These are phyloP conservation scores for Fagus sylvatica DNA, from an alignment of 306 rosid species.

Conservation along the genomic window DNA sequence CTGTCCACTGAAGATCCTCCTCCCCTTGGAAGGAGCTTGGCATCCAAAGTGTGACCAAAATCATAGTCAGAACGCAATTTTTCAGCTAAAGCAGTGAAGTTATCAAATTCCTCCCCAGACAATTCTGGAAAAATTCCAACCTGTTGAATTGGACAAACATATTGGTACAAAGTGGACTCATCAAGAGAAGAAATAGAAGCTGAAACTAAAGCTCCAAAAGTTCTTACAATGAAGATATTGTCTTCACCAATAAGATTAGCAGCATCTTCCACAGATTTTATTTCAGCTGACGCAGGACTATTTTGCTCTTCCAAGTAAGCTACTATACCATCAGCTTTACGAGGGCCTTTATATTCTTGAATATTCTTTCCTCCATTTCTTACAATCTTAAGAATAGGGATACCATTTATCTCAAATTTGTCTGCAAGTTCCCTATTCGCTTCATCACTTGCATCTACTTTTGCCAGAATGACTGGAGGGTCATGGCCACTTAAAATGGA, in stretches of 20 bases:
- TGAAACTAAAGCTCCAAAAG: neutral
- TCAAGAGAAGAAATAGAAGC: neutral
- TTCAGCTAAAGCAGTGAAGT: slow-evolving; percentile 58
- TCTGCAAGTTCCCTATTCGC: slow-evolving; percentile 56
- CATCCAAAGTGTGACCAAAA: slow-evolving; percentile 75
- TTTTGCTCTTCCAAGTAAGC: slow-evolving; percentile 73
- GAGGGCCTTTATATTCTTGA: slow-evolving; percentile 89
- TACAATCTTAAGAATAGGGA: slow-evolving; percentile 79
- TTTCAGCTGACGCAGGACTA: slow-evolving; percentile 76
- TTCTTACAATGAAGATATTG: slow-evolving; percentile 71
- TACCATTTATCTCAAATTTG: slow-evolving; percentile 54
- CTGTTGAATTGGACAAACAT: slow-evolving; percentile 41
- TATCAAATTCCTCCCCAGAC: slow-evolving; percentile 78
- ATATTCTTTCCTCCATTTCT: slow-evolving; percentile 75
- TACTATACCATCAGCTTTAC: slow-evolving; percentile 78
- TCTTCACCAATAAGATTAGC: slow-evolving; percentile 48
- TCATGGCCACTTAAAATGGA: slow-evolving; percentile 66
- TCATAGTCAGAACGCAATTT: slow-evolving; percentile 83
- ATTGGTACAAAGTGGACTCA: neutral
- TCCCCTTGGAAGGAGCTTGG: slow-evolving; percentile 82
- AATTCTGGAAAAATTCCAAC: slow-evolving; percentile 74
- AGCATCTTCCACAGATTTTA: slow-evolving; percentile 68
- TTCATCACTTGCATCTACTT: slow-evolving; percentile 75
- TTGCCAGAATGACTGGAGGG: slow-evolving; percentile 72
- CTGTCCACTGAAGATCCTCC: slow-evolving; percentile 73